Evolutionary conservation across 192 early-diverging fungal genomes (phyloP), one percentile per base, ranked within the genome.

Genomic region (Coemansia sp.): DNA sequence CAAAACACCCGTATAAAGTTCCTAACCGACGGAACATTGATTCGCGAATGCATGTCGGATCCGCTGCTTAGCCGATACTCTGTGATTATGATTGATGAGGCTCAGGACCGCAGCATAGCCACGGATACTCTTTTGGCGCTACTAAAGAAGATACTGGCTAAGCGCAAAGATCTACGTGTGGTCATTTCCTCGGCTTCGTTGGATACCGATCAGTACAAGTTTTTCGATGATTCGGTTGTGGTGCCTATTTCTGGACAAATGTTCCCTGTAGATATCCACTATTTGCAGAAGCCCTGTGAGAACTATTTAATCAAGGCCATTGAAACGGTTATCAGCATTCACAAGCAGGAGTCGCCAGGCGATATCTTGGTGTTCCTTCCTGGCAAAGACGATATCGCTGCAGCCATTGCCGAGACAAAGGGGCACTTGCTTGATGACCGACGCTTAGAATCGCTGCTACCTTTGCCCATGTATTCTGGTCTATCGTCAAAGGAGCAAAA

Each of bases 211-310:
- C 87, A 87, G 56, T 96, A 96, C 60, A 82, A 70, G 2, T 98
- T 91, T 61, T 98, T 98, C 54, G 82, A 67, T 85, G 14, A 85
- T 90, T 89, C 91, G 23, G 58, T 90, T 28, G 91, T 93, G 55
- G 44, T 97, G 66, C 80, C 74, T 15, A 91, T 99, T 20, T 92
- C 95, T 31, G 95, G 95, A 39, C 85, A 93, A 56, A 90, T 89
- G 21, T 96, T 93, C 76, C 93, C 97, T 6, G 93, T 97, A 18
- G 97, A 99, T 50, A 93, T 92, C 38, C 97, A 90, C 69, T 97
- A 97, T 68, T 90, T 94, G 0, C 81, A 87, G 11, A 80, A 90
- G 58, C 89, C 95, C 5, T 93, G 95, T 67, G 87, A 89, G 45
- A 93, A 97, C 61, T 97, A 99, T 70, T 56, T 97, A 23, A 85